phyloP scores from a whole-genome alignment of 768 basidiomycete species.

The Mycena sanguinolenta region DNA sequence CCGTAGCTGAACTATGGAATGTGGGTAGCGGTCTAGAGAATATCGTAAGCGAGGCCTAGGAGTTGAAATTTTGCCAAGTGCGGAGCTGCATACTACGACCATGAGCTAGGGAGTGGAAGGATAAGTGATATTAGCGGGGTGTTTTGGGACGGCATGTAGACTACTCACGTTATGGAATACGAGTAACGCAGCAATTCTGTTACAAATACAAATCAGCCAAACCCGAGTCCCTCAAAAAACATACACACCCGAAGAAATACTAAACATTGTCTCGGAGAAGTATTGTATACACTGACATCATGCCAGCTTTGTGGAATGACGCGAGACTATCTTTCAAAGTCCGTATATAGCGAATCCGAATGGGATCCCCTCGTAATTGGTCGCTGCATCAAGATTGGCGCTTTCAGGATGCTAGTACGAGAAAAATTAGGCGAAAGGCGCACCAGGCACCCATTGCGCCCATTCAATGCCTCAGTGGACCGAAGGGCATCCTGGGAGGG shows the following conservation, averaged over 20 bases:
- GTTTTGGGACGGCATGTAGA: neutral
- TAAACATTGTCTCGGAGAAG: conserved; percentile 59
- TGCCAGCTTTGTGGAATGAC: conserved; percentile 42
- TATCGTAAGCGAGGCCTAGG: neutral
- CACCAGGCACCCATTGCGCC: conserved; percentile 62
- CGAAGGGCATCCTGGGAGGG: conserved; percentile 57
- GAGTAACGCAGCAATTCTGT: conserved; percentile 54
- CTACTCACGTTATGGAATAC: conserved; percentile 60
- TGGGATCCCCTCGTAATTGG: conserved; percentile 54
- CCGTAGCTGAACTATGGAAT: conserved; percentile 67
- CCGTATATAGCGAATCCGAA: conserved; percentile 56
- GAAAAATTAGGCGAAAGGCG: neutral
- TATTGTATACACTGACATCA: conserved; percentile 49
- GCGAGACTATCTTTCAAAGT: conserved; percentile 42
- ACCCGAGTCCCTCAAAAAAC: neutral
- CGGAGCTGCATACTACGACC: conserved; percentile 29
- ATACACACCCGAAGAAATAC: conserved; percentile 57
- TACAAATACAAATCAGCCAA: conserved; percentile 7
- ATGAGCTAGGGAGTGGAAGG: conserved; percentile 29
- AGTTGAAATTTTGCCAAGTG: too few species aligned
- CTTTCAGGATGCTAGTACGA: neutral
- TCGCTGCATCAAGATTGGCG: conserved; percentile 7
- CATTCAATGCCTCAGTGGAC: conserved; percentile 58
- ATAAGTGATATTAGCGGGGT: neutral
- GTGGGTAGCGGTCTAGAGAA: conserved; percentile 49